Percentiles rank a stretch among this genome's conserved stretches.
Conservation (phyloP, 352 stramenopile species). For the Pythium diclinum region DNA sequence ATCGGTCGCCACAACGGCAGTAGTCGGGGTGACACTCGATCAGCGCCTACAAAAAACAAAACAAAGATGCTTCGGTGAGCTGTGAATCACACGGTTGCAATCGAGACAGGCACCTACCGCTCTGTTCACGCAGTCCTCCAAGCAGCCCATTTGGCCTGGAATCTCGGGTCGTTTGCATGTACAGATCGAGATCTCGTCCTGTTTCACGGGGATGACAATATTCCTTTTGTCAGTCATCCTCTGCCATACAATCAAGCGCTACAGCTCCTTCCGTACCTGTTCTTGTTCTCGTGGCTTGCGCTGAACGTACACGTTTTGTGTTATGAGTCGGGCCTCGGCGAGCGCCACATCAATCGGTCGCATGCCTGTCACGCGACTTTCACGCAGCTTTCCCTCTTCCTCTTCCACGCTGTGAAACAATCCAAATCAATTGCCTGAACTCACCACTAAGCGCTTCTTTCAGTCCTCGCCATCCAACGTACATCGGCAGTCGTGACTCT, state of each 20-base stretch:
- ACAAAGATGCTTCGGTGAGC: too few species aligned
- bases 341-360: slow-evolving; percentile 66
- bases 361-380: slow-evolving; percentile 63
- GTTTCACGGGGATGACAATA: slow-evolving; percentile 7
- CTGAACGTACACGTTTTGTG: slow-evolving; percentile 73
- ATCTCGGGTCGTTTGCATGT: slow-evolving; percentile 40
- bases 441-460: neutral
- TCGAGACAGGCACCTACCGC: slow-evolving; percentile 34
- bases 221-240: neutral
- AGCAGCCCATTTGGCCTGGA: slow-evolving; percentile 44
- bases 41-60: too few species aligned
- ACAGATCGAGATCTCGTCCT: slow-evolving; percentile 75
- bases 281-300: slow-evolving; percentile 47
- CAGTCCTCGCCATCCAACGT: neutral
- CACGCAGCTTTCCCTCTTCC: slow-evolving; percentile 39
- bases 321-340: slow-evolving; percentile 68
- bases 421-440: neutral
- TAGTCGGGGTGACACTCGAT: slow-evolving; percentile 61
- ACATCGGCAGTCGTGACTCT: slow-evolving; percentile 16
- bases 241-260: neutral
- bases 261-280: slow-evolving; percentile 31
- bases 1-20: slow-evolving; percentile 62
- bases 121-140: slow-evolving; percentile 76
- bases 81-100: too few species aligned
- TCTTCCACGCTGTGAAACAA: slow-evolving; percentile 25